Percentiles rank a stretch among this genome's conserved stretches.
Evolutionary conservation across 345 rosid species (phyloP).

Genomic region (Sonneratia caseolaris): DNA sequence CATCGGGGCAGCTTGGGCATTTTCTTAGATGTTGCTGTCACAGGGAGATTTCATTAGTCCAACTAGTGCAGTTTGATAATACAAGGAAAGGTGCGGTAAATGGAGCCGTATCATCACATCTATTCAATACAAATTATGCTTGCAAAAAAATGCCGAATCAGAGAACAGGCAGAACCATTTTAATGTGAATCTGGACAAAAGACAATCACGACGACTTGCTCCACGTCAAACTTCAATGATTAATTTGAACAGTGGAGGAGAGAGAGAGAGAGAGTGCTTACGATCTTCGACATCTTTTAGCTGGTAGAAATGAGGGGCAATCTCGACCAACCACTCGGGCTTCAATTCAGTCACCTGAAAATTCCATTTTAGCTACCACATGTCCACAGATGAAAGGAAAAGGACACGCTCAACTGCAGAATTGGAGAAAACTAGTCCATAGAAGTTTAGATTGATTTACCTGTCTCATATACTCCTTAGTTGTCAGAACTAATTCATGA

Average conservation of each 20-base stretch:
- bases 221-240: neutral
- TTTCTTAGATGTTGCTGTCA: conserved; percentile 70
- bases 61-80: neutral
- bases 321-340: conserved; percentile 98
- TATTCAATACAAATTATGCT: neutral
- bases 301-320: conserved; percentile 95
- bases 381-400: neutral
- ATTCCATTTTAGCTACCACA: conserved; percentile 1
- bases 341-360: conserved; percentile 88
- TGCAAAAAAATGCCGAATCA: neutral
- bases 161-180: neutral
- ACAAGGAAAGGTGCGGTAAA: neutral
- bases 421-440: neutral
- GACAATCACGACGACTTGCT: neutral
- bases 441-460: conserved; percentile 18
- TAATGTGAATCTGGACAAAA: neutral
- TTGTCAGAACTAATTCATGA: conserved; percentile 84
- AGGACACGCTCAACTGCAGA: neutral
- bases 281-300: conserved; percentile 94
- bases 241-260: neutral
- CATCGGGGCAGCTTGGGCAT: conserved; percentile 33
- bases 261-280: conserved; percentile 22
- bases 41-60: neutral
- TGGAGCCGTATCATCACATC: neutral
- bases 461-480: conserved; percentile 92